Percentiles rank a stretch among this genome's conserved stretches.
Conservation (phyloP, 306 rosid species). For the Begonia masoniana region DNA sequence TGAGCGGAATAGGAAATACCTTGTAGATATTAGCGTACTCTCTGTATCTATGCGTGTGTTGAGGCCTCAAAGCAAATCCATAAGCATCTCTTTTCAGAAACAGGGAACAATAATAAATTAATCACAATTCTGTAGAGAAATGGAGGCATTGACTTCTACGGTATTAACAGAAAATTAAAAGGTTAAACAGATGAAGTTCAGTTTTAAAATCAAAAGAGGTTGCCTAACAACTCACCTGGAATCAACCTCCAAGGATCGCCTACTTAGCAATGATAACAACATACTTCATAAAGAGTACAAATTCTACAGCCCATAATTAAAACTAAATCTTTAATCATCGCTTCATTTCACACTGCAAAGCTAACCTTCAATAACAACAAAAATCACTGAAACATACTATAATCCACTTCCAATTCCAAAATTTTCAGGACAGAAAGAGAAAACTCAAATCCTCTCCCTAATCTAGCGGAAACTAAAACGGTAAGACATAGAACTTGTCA, state of each 20-base stretch:
- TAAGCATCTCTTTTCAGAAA: constrained; percentile 52
- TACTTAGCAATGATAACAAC: constrained; percentile 97
- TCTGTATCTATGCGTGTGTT: constrained; percentile 58
- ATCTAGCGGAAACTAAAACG: constrained; percentile 7
- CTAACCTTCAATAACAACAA: not conserved
- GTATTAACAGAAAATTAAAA: not conserved
- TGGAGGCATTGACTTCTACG: not conserved
- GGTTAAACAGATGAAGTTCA: not conserved
- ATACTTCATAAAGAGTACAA: constrained; percentile 48
- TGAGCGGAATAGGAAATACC: constrained; percentile 30
- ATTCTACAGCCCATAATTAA: constrained; percentile 45
- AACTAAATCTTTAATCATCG: too few species aligned
- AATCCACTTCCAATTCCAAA: too few species aligned
- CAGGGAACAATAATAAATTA: not conserved
- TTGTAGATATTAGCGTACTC: constrained; percentile 56
- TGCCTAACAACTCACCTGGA: constrained; percentile 41
- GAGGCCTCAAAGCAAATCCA: constrained; percentile 97
- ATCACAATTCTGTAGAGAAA: not conserved
- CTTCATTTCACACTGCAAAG: constrained; percentile 23
- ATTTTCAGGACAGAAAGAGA: too few species aligned
- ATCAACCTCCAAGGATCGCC: constrained; percentile 91
- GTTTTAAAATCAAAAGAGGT: not conserved
- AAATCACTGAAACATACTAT: too few species aligned
- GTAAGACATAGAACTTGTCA: not conserved
- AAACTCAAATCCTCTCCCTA: too few species aligned